Percentiles rank a stretch among this genome's conserved stretches.
Conservation (phyloP, 2,329 filamentous ascomycete genomes). For the Aspergillus amoenus region DNA sequence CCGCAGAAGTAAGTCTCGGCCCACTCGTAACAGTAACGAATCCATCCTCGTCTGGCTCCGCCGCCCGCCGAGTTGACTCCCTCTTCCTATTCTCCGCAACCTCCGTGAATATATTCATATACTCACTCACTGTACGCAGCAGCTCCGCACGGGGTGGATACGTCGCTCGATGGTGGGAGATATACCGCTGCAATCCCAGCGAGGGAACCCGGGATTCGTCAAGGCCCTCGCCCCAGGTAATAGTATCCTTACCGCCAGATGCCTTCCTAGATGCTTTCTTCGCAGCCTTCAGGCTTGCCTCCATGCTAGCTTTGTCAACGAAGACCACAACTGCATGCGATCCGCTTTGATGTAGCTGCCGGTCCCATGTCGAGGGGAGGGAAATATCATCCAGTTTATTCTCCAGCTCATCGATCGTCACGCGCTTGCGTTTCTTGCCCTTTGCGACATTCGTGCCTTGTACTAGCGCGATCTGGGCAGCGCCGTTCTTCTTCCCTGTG, state of each 20-base stretch:
- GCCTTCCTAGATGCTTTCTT: constrained; percentile 54
- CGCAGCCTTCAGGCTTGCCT: constrained; percentile 73
- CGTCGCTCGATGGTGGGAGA: constrained; percentile 67
- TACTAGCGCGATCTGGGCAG: constrained; percentile 13
- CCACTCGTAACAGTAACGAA: constrained; percentile 90
- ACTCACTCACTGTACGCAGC: constrained; percentile 76
- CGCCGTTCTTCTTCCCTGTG: constrained; percentile 36
- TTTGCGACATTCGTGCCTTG: constrained; percentile 19
- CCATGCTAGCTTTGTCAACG: constrained; percentile 77
- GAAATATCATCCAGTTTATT: constrained; percentile 59
- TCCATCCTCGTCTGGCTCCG: constrained; percentile 88
- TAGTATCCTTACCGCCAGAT: constrained; percentile 58
- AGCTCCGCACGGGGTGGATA: constrained; percentile 68
- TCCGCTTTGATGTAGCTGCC: constrained; percentile 69
- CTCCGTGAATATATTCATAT: constrained; percentile 75
- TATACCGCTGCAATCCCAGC: constrained; percentile 55
- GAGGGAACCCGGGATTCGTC: constrained; percentile 55
- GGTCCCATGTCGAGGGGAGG: constrained; percentile 72
- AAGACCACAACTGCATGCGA: constrained; percentile 78
- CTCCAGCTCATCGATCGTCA: constrained; percentile 49
- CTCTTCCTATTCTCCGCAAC: constrained; percentile 65
- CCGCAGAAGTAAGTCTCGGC: constrained; percentile 69
- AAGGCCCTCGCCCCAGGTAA: constrained; percentile 68
- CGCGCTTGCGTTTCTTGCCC: constrained; percentile 57
- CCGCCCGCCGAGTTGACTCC: constrained; percentile 63